Percentiles rank a stretch among this genome's conserved stretches.
Evolutionary conservation across 2,329 filamentous ascomycete genomes (phyloP).

Genomic region (Ophiosphaerella korrae): DNA sequence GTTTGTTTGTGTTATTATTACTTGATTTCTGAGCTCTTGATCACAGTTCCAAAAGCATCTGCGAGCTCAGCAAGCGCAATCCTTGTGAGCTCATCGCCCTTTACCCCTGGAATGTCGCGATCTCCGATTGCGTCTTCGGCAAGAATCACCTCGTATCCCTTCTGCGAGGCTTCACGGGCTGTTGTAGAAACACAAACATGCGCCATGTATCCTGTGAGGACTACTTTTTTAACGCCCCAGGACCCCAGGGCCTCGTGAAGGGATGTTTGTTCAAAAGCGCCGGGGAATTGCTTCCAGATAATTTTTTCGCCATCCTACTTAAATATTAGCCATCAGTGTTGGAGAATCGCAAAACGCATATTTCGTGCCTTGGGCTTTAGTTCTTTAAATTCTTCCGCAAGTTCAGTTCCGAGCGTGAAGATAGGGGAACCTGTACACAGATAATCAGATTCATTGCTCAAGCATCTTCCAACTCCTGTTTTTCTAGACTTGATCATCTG

Average conservation of each 20-base stretch:
- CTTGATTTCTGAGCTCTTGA: slow-evolving; percentile 57
- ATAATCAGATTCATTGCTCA: too few relatives aligned
- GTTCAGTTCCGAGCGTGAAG: slow-evolving; percentile 65
- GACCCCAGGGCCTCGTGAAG: slow-evolving; percentile 61
- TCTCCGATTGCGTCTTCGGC: slow-evolving; percentile 68
- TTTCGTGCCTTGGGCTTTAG: slow-evolving; percentile 52
- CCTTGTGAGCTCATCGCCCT: slow-evolving; percentile 59
- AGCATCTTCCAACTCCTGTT: too few relatives aligned
- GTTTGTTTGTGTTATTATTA: slow-evolving; percentile 1
- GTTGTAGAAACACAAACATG: slow-evolving; percentile 70
- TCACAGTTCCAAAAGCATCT: slow-evolving; percentile 67
- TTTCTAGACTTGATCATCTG: too few relatives aligned
- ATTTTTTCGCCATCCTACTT: slow-evolving; percentile 57
- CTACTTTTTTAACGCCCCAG: slow-evolving; percentile 62
- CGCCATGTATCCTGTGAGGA: slow-evolving; percentile 67
- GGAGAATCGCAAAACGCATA: too few relatives aligned
- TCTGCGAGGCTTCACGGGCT: slow-evolving; percentile 63
- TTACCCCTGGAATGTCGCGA: slow-evolving; percentile 67
- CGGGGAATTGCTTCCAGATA: slow-evolving; percentile 63
- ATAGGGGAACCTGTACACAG: slow-evolving; percentile 58
- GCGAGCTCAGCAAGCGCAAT: slow-evolving; percentile 61
- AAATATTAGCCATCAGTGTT: background rate
- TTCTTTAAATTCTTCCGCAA: slow-evolving; percentile 67
- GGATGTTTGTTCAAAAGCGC: slow-evolving; percentile 65
- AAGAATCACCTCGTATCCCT: slow-evolving; percentile 67